phyloP scores from a whole-genome alignment of 2,329 filamentous ascomycete genomes.

The Verticillium albo-atrum region DNA sequence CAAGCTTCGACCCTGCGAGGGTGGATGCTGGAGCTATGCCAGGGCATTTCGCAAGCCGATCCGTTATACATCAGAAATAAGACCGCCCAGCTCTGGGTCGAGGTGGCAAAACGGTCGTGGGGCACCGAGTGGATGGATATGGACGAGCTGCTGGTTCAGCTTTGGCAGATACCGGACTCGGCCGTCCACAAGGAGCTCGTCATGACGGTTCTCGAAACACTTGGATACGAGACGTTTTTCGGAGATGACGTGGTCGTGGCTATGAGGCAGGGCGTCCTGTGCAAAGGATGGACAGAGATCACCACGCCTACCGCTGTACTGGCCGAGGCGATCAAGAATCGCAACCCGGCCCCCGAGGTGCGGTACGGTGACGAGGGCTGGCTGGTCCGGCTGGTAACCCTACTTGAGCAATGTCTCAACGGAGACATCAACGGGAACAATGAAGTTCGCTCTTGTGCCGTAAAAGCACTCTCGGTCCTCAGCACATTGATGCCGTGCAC shows the following conservation, averaged over 20 bases:
- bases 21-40: slow-evolving; percentile 77
- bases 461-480: slow-evolving; percentile 74
- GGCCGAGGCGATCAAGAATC: slow-evolving; percentile 68
- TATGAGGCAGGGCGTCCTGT: slow-evolving; percentile 76
- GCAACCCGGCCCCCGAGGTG: slow-evolving; percentile 63
- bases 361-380: slow-evolving; percentile 81
- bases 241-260: slow-evolving; percentile 84
- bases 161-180: slow-evolving; percentile 71
- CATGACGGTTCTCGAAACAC: slow-evolving; percentile 79
- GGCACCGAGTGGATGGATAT: slow-evolving; percentile 91
- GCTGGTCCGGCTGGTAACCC: slow-evolving; percentile 70
- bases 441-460: slow-evolving; percentile 63
- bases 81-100: slow-evolving; percentile 89
- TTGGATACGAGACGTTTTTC: slow-evolving; percentile 92
- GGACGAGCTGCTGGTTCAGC: slow-evolving; percentile 74
- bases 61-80: slow-evolving; percentile 87
- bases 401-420: slow-evolving; percentile 69
- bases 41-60: slow-evolving; percentile 65
- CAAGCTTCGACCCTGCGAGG: slow-evolving; percentile 65
- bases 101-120: slow-evolving; percentile 91
- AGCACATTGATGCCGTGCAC: slow-evolving; percentile 82
- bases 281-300: slow-evolving; percentile 87
- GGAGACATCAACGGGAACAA: slow-evolving; percentile 60
- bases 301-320: slow-evolving; percentile 79
- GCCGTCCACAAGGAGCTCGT: slow-evolving; percentile 76